phyloP scores from a whole-genome alignment of 768 basidiomycete genomes.

The Trametes gibbosa region DNA sequence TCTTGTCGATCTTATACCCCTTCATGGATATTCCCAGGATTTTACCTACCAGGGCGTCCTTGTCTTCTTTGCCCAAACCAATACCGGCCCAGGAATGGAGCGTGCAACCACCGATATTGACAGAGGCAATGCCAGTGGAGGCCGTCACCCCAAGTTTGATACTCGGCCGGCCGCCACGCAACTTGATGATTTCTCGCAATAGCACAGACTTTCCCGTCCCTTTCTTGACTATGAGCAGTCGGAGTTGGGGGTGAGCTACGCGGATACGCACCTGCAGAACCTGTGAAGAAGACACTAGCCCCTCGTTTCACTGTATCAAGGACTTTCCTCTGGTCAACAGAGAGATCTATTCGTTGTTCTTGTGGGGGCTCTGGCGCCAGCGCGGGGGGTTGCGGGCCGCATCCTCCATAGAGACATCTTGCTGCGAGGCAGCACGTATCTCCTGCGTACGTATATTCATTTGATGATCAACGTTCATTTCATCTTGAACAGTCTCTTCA shows the following conservation, averaged over 20 bases:
- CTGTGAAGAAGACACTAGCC: slow-evolving; percentile 80
- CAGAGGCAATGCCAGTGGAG: slow-evolving; percentile 74
- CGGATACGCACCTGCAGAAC: slow-evolving; percentile 62
- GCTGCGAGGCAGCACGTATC: not conserved
- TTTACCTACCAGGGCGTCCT: slow-evolving; percentile 52
- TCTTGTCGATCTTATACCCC: slow-evolving; percentile 6
- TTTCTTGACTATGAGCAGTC: slow-evolving; percentile 20
- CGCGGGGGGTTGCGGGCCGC: not conserved
- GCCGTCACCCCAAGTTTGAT: slow-evolving; percentile 70
- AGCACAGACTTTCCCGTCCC: slow-evolving; percentile 86
- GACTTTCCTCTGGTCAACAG: slow-evolving; percentile 50
- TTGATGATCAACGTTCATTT: not conserved
- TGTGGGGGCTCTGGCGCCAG: not conserved
- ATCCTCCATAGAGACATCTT: not conserved
- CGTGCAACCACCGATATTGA: slow-evolving; percentile 80
- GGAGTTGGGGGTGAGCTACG: not conserved
- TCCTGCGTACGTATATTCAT: not conserved
- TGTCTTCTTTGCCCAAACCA: slow-evolving; percentile 62
- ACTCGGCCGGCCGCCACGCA: slow-evolving; percentile 35
- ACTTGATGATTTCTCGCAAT: slow-evolving; percentile 67
- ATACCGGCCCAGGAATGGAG: slow-evolving; percentile 80
- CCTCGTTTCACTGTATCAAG: slow-evolving; percentile 54
- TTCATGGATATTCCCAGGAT: slow-evolving; percentile 39
- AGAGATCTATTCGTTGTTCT: slow-evolving; percentile 39
- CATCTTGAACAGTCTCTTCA: not conserved